A percentile compares a stretch with the other conserved stretches of the same genome.
phyloP scores from a whole-genome alignment of 2,329 filamentous ascomycete species.

The Corinectria fuckeliana region DNA sequence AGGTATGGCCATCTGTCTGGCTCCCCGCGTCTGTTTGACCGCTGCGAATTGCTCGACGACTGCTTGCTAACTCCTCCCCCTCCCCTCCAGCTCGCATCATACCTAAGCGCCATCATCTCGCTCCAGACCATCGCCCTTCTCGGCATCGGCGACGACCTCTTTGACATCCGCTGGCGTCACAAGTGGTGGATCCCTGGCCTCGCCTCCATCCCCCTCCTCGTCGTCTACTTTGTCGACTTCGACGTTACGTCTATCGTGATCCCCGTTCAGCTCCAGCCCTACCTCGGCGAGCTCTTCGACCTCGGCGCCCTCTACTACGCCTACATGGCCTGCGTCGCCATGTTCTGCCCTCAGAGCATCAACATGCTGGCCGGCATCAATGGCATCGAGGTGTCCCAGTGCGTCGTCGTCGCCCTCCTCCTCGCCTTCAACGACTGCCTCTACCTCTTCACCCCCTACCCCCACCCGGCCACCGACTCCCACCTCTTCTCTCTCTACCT shows the following conservation, averaged over 20 bases:
- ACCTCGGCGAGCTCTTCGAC: constrained; percentile 84
- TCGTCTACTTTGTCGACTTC: constrained; percentile 98
- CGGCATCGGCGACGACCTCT: constrained; percentile 92
- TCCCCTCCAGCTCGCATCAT: constrained; percentile 78
- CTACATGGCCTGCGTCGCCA: constrained; percentile 96
- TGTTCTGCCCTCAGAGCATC: constrained; percentile 98
- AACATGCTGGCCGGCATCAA: constrained; percentile 99
- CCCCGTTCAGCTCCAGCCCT: constrained; percentile 82
- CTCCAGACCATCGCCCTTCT: constrained; percentile 90
- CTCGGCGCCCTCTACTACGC: constrained; percentile 86
- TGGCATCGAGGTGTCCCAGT: constrained; percentile 95
- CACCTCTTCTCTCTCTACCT: constrained; percentile 97
- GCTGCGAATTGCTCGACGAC: not conserved
- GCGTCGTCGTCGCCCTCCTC: constrained; percentile 84
- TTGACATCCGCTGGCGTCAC: constrained; percentile 98
- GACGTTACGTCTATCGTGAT: constrained; percentile 95
- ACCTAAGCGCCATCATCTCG: constrained; percentile 91
- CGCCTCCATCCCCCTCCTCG: constrained; percentile 89
- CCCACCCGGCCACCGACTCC: constrained; percentile 92
- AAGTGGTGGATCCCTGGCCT: constrained; percentile 98
- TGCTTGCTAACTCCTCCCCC: not conserved
- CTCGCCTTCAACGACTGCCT: constrained; percentile 86
- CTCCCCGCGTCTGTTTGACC: not conserved
- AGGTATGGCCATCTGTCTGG: constrained; percentile 68
- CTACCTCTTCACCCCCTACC: constrained; percentile 83